These are phyloP conservation scores for Podospora appendiculata DNA, from an alignment of 495 filamentous ascomycete genomes.

Conservation along the genomic window DNA sequence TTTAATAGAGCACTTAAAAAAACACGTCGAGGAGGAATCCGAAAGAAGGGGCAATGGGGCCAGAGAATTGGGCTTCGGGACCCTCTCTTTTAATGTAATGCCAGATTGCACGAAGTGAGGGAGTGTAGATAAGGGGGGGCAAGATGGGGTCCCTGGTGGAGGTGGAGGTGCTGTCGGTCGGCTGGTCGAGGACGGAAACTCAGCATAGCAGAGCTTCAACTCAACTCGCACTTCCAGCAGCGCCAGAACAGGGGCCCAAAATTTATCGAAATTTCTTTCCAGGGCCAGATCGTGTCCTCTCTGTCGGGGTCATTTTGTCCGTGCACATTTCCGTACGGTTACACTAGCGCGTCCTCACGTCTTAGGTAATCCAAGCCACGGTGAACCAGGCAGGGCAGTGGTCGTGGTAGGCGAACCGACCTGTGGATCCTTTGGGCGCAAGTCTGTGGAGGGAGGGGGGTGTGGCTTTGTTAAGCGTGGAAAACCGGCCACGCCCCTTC, in stretches of 20 bases:
- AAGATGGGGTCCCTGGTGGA: no score
- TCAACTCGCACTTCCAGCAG: background rate
- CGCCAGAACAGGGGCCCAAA: background rate
- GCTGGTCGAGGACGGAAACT: no score
- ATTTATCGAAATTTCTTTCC: background rate
- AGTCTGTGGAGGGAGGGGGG: no score
- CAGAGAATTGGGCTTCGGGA: background rate
- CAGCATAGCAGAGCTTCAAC: background rate
- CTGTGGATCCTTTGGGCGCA: no score
- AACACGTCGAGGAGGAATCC: constrained; percentile 1
- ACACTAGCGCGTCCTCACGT: background rate
- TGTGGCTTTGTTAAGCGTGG: no score
- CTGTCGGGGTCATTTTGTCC: background rate
- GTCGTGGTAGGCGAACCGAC: no score
- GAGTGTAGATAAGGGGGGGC: no score
- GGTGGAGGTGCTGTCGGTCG: no score
- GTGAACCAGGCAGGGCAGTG: no score
- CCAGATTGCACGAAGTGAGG: background rate
- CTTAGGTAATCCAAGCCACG: background rate
- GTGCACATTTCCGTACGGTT: background rate
- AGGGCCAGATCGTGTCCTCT: background rate
- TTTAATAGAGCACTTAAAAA: background rate
- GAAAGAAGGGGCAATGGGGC: constrained; percentile 1
- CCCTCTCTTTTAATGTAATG: background rate
- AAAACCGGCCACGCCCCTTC: no score